These are phyloP conservation scores for Brassica nigra DNA, from an alignment of 345 rosid species.

Conservation along the genomic window DNA sequence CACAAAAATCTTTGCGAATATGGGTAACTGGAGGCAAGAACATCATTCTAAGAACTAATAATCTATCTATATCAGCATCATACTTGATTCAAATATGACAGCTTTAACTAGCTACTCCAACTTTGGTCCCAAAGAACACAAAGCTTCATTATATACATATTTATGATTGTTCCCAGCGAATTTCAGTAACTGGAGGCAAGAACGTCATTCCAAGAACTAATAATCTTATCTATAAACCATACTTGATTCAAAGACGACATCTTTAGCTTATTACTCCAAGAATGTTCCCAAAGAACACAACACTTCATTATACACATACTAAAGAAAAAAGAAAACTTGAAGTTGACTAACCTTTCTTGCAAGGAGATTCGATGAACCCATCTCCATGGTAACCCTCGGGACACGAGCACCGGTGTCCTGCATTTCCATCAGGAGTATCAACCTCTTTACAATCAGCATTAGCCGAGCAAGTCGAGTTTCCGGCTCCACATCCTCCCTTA, in stretches of 20 bases:
- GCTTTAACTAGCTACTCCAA: background rate
- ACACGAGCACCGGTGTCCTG: conserved; percentile 65
- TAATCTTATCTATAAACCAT: too few relatives aligned
- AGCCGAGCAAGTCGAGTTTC: conserved; percentile 32
- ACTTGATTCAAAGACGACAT: background rate
- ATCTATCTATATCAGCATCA: background rate
- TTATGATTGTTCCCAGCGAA: background rate
- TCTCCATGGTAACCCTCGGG: conserved; percentile 55
- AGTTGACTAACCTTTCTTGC: conserved; percentile 68
- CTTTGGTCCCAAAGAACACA: background rate
- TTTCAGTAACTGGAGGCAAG: background rate
- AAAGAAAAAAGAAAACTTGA: conserved; percentile 9
- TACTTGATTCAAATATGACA: background rate
- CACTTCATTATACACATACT: background rate
- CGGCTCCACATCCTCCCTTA: conserved; percentile 31
- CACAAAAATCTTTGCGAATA: background rate
- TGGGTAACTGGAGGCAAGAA: background rate
- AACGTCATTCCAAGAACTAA: background rate
- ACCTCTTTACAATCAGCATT: conserved; percentile 38
- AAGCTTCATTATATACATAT: background rate
- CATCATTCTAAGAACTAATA: background rate
- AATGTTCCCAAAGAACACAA: background rate
- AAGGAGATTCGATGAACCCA: conserved; percentile 54
- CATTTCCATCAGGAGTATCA: background rate
- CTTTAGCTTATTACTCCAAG: background rate